phyloP scores from a whole-genome alignment of 2,329 filamentous ascomycete genomes.

The Exophiala sideris region DNA sequence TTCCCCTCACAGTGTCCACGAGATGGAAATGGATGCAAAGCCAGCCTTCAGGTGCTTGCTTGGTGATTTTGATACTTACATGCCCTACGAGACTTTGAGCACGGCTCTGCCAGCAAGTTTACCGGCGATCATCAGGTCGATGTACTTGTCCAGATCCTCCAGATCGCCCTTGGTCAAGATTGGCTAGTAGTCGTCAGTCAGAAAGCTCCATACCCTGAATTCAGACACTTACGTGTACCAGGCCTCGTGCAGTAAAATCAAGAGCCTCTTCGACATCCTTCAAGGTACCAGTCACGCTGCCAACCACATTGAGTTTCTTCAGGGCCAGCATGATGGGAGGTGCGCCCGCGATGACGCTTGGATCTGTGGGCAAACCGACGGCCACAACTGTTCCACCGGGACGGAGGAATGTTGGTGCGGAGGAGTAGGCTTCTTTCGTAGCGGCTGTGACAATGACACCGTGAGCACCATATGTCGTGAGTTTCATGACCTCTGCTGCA shows the following conservation, averaged over 20 bases:
- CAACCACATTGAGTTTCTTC: conserved; percentile 43
- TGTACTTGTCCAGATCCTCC: conserved; percentile 32
- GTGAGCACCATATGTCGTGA: conserved; percentile 39
- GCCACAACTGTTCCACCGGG: conserved; percentile 38
- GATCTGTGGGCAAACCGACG: conserved; percentile 36
- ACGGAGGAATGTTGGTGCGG: conserved; percentile 33
- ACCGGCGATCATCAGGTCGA: conserved; percentile 38
- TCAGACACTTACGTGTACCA: conserved; percentile 33
- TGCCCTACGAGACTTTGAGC: conserved; percentile 34
- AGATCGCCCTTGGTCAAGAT: conserved; percentile 28
- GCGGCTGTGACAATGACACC: conserved; percentile 38
- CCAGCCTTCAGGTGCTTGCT: not conserved
- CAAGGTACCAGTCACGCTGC: conserved; percentile 41
- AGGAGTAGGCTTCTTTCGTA: conserved; percentile 36
- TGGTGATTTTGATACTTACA: not conserved
- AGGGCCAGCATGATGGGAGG: conserved; percentile 38
- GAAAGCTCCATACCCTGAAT: not conserved
- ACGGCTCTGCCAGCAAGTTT: conserved; percentile 42
- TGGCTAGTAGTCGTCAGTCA: conserved; percentile 15
- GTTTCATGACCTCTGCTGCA: conserved; percentile 33
- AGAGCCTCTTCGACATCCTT: conserved; percentile 47
- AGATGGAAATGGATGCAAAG: too few species aligned
- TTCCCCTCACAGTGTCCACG: too few species aligned
- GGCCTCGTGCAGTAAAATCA: conserved; percentile 43
- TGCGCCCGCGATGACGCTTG: conserved; percentile 36